Percentiles rank a stretch among this genome's conserved stretches.
phyloP scores from a whole-genome alignment of 2,329 filamentous ascomycete species.

The Fusarium sp. region DNA sequence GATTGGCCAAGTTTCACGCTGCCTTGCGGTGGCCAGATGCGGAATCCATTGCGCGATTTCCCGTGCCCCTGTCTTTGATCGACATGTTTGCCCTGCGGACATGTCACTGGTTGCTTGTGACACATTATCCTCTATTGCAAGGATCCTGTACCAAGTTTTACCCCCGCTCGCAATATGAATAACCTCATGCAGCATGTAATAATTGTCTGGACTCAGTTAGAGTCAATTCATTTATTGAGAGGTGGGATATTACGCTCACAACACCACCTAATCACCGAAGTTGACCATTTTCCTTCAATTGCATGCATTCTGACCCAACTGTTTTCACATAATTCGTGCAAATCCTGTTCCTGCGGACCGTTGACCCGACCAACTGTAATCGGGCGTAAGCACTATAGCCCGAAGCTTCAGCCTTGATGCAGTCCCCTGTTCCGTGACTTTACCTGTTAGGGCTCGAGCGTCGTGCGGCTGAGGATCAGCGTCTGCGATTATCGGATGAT shows the following conservation, averaged over 20 bases:
- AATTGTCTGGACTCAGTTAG: too few species aligned
- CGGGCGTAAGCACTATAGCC: slow-evolving; percentile 4
- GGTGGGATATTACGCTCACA: not conserved
- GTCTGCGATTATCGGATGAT: not conserved
- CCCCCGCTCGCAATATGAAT: not conserved
- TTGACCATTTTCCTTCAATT: not conserved
- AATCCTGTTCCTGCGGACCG: not conserved
- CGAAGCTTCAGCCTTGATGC: not conserved
- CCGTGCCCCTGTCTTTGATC: not conserved
- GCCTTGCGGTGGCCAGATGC: not conserved
- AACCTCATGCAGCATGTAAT: not conserved
- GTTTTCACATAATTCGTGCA: not conserved
- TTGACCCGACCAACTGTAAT: not conserved
- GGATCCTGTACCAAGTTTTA: not conserved
- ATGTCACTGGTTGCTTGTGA: not conserved
- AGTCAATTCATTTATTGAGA: not conserved
- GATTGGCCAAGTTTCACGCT: not conserved
- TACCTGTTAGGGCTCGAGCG: not conserved
- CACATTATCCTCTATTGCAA: not conserved
- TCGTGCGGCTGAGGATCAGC: slow-evolving; percentile 24
- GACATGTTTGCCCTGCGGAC: not conserved
- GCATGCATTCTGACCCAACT: not conserved
- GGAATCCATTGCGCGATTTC: slow-evolving; percentile 2
- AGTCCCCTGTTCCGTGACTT: slow-evolving; percentile 1
- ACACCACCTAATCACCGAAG: too few species aligned